Conservation (phyloP, 306 rosid species). For the Gastrolobium bilobum region DNA sequence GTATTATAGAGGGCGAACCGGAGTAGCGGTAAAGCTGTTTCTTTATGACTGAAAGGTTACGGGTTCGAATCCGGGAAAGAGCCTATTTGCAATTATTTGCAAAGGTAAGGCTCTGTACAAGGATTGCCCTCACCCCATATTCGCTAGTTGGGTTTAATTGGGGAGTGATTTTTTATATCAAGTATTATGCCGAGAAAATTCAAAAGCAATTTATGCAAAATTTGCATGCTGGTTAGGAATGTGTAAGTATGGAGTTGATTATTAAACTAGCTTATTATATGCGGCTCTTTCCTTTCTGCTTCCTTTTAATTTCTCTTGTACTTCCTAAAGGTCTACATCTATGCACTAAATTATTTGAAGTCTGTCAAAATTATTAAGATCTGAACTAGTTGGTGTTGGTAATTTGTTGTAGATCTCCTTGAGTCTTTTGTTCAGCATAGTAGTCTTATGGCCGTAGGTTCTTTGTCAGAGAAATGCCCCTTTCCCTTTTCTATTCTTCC, state of each 20-base stretch:
- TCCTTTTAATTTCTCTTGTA: neutral
- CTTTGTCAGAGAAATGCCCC: neutral
- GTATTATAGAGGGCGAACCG: too few relatives aligned
- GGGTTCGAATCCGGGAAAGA: too few relatives aligned
- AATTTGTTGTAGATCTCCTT: slow-evolving; percentile 8
- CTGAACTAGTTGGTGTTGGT: neutral
- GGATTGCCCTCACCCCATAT: too few relatives aligned
- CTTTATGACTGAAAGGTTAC: too few relatives aligned
- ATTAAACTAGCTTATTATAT: neutral
- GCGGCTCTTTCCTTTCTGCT: neutral
- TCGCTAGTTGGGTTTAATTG: too few relatives aligned
- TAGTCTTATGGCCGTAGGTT: neutral
- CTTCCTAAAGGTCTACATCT: slow-evolving; percentile 11
- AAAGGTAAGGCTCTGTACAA: too few relatives aligned
- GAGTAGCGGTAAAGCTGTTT: too few relatives aligned
- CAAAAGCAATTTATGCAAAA: neutral
- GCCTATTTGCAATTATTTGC: too few relatives aligned
- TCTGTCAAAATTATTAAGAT: neutral
- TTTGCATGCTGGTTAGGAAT: slow-evolving; percentile 6
- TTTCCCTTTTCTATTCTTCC: neutral
- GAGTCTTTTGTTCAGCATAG: slow-evolving; percentile 5
- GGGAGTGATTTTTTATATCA: too few relatives aligned
- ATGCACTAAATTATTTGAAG: slow-evolving; percentile 9
- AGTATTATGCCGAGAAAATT: neutral
- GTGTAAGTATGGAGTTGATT: slow-evolving; percentile 12